Conservation (phyloP, 179 eudicot species). For the Corrigiola litoralis region DNA sequence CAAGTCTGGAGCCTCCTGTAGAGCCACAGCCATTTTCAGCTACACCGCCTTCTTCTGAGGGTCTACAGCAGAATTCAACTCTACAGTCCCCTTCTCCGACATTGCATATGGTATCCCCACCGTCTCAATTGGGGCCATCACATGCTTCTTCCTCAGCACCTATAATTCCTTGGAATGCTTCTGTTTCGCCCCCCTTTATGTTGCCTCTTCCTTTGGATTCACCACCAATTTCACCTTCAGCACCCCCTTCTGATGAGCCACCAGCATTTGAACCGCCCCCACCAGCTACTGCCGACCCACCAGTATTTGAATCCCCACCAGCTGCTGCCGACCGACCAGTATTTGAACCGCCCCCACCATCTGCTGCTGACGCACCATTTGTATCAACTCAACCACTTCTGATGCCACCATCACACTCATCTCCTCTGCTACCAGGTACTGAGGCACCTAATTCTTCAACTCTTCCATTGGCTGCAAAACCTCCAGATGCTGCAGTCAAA, state of each 20-base stretch:
- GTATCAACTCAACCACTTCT: slow-evolving; percentile 2
- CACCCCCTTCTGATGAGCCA: slow-evolving; percentile 9
- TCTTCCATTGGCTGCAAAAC: slow-evolving; percentile 20
- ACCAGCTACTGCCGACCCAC: slow-evolving; percentile 5
- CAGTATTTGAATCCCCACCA: too few relatives aligned
- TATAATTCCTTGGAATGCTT: neutral
- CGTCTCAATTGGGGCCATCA: slow-evolving; percentile 11
- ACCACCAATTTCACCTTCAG: neutral
- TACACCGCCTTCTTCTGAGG: neutral
- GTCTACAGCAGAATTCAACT: slow-evolving; percentile 7
- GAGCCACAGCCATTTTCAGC: slow-evolving; percentile 8
- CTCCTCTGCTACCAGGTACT: slow-evolving; percentile 10
- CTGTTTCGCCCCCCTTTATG: slow-evolving; percentile 5
- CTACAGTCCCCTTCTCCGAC: slow-evolving; percentile 15
- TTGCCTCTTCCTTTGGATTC: slow-evolving; percentile 5
- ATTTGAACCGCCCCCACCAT: slow-evolving; percentile 11
- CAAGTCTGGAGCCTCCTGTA: slow-evolving; percentile 5
- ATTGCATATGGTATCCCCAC: slow-evolving; percentile 5
- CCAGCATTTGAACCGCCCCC: slow-evolving; percentile 5
- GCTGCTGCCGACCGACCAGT: neutral
- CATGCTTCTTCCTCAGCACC: slow-evolving; percentile 2
- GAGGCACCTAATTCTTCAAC: slow-evolving; percentile 18
- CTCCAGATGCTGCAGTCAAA: slow-evolving; percentile 23
- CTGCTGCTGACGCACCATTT: slow-evolving; percentile 2
- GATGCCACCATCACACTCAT: slow-evolving; percentile 14